Evolutionary conservation across 2,329 filamentous ascomycete genomes (phyloP).

Genomic region (Pyrenophora tritici-repentis): DNA sequence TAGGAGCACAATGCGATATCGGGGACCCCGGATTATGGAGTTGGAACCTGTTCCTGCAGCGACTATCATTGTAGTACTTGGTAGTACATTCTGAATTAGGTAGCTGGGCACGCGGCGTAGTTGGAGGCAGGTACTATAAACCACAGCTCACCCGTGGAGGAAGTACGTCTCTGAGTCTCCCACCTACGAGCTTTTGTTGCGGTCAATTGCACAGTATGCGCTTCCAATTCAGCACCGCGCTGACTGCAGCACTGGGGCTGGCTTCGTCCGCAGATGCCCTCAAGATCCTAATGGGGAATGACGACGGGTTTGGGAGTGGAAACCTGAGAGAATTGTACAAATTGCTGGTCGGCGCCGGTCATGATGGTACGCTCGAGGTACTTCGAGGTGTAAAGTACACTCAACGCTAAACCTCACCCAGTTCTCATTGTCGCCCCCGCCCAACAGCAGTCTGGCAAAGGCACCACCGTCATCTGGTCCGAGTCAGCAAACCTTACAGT

Average conservation of each 20-base stretch:
- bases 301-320: conserved; percentile 48
- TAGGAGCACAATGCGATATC: conserved; percentile 7
- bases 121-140: not conserved
- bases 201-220: conserved; percentile 16
- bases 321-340: conserved; percentile 45
- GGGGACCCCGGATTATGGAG: not conserved
- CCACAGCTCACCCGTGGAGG: not conserved
- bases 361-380: conserved; percentile 25
- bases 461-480: conserved; percentile 53
- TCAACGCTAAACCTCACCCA: conserved; percentile 9
- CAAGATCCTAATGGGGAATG: conserved; percentile 48
- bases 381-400: not conserved
- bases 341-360: conserved; percentile 32
- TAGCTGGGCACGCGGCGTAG: not conserved
- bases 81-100: too few species aligned
- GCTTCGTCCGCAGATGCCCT: conserved; percentile 23
- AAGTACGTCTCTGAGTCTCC: too few species aligned
- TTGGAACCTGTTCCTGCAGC: conserved; percentile 10
- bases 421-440: conserved; percentile 52
- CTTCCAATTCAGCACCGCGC: conserved; percentile 17
- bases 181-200: not conserved
- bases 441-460: conserved; percentile 54
- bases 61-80: not conserved
- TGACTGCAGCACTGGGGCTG: conserved; percentile 25
- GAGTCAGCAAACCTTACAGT: conserved; percentile 49